Evolutionary conservation across 257 asterid genomes (phyloP), one percentile per base, ranked within the genome.

Genomic region (Echites panduratus): DNA sequence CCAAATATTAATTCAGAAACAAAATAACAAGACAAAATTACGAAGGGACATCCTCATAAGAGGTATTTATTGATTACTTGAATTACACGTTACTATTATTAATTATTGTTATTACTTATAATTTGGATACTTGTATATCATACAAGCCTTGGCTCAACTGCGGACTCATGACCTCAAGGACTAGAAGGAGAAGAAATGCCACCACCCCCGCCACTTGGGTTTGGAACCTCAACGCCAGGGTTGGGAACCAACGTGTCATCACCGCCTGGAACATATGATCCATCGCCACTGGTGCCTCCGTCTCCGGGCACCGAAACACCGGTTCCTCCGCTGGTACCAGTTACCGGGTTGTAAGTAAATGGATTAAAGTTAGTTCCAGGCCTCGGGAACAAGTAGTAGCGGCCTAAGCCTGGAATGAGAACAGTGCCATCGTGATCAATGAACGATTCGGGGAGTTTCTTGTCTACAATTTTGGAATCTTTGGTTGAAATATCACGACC

Each of bases 381-480:
- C 61, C 64, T 72, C 0, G 94, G 96, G 74, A 87, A 13, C 72
- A 83, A 70, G 53, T 64, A 84, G 53, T 59, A 85, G 0, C 94
- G 88, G 1, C 98, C 98, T 2, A 88, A n/a, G 32, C 98, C 96
- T 0, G 96, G 96, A 67, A 89, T 63, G 5, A 86, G 81, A 59
- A 89, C 87, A 1, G 90, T 79, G 20, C 96, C 87, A 13, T 92
- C 96, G 52, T 70, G 72, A 17, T 65, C 66, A 3, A 62, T 68
- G n/a, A 84, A 73, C 74, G 77, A 78, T 50, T 88, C 70, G 0
- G 90, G 91, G 2, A 85, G 80, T 45, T 72, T 79, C 43, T 52
- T 73, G 76, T 82, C 75, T 24, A 29, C 29, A 22, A 22, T 14
- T 54, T 69, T 78, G 77, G 80, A n/a, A 5, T 53, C 66, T 79